phyloP scores from a whole-genome alignment of 805 yeast genomes.

The Starmerella khaoyaiensis region DNA sequence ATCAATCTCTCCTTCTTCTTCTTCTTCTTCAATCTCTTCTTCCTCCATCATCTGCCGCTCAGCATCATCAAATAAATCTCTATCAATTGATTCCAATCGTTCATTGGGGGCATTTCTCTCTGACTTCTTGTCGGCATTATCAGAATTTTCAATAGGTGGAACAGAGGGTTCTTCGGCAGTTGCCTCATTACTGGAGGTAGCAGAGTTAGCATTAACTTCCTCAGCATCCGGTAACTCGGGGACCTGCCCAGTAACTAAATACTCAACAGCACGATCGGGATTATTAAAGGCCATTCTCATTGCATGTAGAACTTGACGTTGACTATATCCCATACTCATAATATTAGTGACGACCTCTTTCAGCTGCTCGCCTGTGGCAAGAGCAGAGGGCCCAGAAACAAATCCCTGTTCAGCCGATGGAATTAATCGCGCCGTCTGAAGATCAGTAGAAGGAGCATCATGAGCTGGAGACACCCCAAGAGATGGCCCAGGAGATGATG shows the following conservation, averaged over 20 bases:
- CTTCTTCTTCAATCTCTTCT: conserved; percentile 25
- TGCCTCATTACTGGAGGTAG: not conserved
- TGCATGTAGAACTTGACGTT: conserved; percentile 78
- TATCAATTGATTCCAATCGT: conserved; percentile 23
- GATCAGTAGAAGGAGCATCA: conserved; percentile 16
- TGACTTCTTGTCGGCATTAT: no score
- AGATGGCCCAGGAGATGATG: conserved; percentile 21
- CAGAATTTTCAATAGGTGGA: no score
- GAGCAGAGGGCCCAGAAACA: conserved; percentile 27
- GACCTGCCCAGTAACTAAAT: conserved; percentile 66
- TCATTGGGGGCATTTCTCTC: conserved; percentile 1
- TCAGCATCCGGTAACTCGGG: conserved; percentile 42
- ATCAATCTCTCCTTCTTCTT: conserved; percentile 23
- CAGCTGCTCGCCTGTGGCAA: conserved; percentile 63
- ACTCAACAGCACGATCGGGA: conserved; percentile 97
- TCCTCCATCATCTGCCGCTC: conserved; percentile 25
- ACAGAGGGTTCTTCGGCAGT: conserved; percentile 2
- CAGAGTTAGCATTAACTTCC: conserved; percentile 13
- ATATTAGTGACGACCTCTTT: conserved; percentile 65
- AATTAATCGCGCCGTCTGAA: conserved; percentile 20
- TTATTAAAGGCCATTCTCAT: conserved; percentile 90
- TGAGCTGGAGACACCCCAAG: not conserved
- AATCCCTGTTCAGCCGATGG: conserved; percentile 3
- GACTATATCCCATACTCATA: conserved; percentile 91
- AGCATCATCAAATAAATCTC: conserved; percentile 32